Evolutionary conservation across 257 asterid genomes (phyloP).

Genomic region (Rauvolfia tetraphylla): DNA sequence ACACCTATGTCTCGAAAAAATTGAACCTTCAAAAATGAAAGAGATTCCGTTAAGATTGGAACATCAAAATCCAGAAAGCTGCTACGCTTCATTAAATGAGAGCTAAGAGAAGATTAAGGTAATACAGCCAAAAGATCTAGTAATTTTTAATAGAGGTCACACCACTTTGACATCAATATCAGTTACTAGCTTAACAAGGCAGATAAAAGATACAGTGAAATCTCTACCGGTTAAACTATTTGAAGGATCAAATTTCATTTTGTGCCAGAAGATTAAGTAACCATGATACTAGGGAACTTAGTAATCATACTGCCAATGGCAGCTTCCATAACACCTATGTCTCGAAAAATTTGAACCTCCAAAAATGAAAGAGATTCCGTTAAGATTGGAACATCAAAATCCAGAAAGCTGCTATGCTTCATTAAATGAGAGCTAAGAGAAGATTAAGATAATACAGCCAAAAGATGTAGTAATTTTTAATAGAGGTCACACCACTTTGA

Average conservation of each 20-base stretch:
- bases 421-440: neutral
- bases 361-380: conserved; percentile 12
- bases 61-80: neutral
- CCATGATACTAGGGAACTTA: conserved; percentile 81
- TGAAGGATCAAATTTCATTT: neutral
- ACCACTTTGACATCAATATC: neutral
- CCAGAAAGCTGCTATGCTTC: neutral
- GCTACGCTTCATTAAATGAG: neutral
- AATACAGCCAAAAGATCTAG: neutral
- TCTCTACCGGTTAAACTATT: no score
- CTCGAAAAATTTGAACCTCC: conserved; percentile 85
- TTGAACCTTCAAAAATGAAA: conserved; percentile 53
- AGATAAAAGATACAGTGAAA: neutral
- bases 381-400: neutral
- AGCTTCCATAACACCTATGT: conserved; percentile 72
- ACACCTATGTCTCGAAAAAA: conserved; percentile 85
- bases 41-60: conserved; percentile 5
- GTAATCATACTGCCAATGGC: conserved; percentile 63
- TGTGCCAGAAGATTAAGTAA: no score
- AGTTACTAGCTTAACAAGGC: no score
- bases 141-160: neutral
- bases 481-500: neutral
- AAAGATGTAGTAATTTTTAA: neutral
- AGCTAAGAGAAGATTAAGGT: neutral
- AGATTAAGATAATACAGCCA: no score